Evolutionary conservation across 2,329 filamentous ascomycete species (phyloP), one percentile per base, ranked within the genome.

Genomic region (Paraconiothyrium sp.): DNA sequence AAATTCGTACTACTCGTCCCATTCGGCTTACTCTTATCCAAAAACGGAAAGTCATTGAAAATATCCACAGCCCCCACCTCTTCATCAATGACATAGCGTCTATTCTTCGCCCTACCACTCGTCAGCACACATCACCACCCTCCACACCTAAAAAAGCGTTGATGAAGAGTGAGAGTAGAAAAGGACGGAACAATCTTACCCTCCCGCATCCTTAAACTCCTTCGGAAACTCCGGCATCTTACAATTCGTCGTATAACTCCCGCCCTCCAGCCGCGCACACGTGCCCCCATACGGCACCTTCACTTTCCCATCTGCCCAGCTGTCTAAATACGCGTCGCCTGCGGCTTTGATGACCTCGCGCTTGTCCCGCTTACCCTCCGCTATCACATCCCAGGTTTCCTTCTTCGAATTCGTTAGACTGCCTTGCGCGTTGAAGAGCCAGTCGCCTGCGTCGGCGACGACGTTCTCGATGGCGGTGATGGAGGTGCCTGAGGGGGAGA

Each of bases 31-130:
- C 57, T 62, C 57, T 49, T 59, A 58, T 74, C 71, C 49, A 73
- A 70, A 51, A 73, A 73, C 27, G 71, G 71, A 48, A 73, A 73
- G 44, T 73, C 65, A 51, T 72, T 67, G 27, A 73, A 66, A 14
- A 73, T 67, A 27, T 54, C 67, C 47, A 73, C 51, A 2, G 50
- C 69, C 2, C 71, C 71, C 11, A 67, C 2, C 44, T 65, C 68
- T 58, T 72, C 67, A 44, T 73, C 71, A 27, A 73, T 66, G 11
- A 72, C 63, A 58, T 74, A 74, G 0, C 68, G 50, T 1, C 71
- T 51, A 14, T 72, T 72, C 4, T 44, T 60, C 20, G 66, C 64
- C 9, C 51, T 54, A 16, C 24, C 10, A 4, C 13, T 7, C 22
- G 32, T 39, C 16, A 52, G 49, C n/a, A 50, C 3, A 13, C 27